Base-by-base conservation (phyloP, 208 protist species). In the Zelonia costaricensis region DNA sequence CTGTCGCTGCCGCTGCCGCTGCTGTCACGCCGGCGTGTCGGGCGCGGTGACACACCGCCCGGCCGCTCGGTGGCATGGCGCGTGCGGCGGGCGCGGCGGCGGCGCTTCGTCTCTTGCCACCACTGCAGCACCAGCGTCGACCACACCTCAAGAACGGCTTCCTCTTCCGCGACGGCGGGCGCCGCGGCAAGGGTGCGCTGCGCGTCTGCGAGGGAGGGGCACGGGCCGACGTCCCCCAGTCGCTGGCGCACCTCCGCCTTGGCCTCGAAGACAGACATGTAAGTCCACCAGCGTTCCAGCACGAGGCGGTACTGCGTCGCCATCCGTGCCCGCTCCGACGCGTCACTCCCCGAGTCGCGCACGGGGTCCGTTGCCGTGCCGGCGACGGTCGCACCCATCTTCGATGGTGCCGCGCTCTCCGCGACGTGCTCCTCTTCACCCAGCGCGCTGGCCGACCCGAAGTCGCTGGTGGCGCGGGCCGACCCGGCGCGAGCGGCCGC, bases 71-170 rank as follows among this genome's bases (percentile, higher is more conserved):
- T n/a, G n/a, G n/a, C n/a, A n/a, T 38, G 63, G 35, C 47, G 46
- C 27, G 47, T 58, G 27, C 55, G 54, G 16, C 64, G 55, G 9
- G 63, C 45, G 23, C 46, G 54, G 8, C 53, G 54, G 25, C 55
- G 55, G 35, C 35, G 64, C 64, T 70, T 70, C 22, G 64, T 70
- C 47, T 63, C 64, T 25, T 70, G 47, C 64, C 64, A 70, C 64
- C 64, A 70, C 43, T 62, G 53, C 18, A 57, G 9, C 27, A 43
- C 55, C 16, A 70, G 45, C 16, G 43, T 25, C 47, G 64, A 70
- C 64, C 64, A 70, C 39, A 48, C 47, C 64, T 58, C 36, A 38
- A 70, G 47, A 38, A 52, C 39, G n/a, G 51, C 31, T 52, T 70
- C 55, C 20, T 70, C 55, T 3, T 5, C 3, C 15, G 12, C 10